These are phyloP conservation scores for Carex kokanica DNA, from an alignment of 176 grass and related monocot species.

Conservation along the genomic window DNA sequence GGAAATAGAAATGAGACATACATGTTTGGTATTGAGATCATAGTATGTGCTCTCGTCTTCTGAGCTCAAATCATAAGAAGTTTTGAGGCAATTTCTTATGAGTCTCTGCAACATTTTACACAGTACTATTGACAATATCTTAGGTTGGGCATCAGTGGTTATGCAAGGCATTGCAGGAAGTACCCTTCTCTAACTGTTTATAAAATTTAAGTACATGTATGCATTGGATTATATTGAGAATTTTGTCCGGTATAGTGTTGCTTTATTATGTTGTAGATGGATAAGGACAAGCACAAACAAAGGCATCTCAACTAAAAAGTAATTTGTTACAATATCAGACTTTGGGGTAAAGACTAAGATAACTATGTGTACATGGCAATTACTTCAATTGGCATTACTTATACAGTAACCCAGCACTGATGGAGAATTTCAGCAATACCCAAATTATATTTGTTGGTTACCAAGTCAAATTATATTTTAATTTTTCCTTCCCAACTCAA, in stretches of 20 bases:
- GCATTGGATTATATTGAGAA: constrained; percentile 17
- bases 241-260: neutral
- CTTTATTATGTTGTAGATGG: constrained; percentile 14
- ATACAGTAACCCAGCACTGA: neutral
- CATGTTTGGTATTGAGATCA: constrained; percentile 53
- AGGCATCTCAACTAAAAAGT: constrained; percentile 42
- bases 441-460: neutral
- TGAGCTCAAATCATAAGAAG: constrained; percentile 65
- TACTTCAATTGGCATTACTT: constrained; percentile 18
- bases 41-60: constrained; percentile 35
- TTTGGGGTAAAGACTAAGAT: constrained; percentile 75
- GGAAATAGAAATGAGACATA: constrained; percentile 6
- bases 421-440: neutral
- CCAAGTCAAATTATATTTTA: neutral
- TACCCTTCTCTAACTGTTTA: neutral
- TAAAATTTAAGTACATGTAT: constrained; percentile 1
- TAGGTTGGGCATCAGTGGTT: constrained; percentile 36
- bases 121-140: constrained; percentile 28
- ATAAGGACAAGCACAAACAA: constrained; percentile 80
- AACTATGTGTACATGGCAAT: constrained; percentile 20
- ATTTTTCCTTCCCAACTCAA: neutral
- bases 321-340: constrained; percentile 27
- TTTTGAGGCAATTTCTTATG: constrained; percentile 62
- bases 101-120: constrained; percentile 57
- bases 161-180: constrained; percentile 43